Base-by-base conservation (phyloP, 805 yeast genomes). In the Yarrowia bubula region DNA sequence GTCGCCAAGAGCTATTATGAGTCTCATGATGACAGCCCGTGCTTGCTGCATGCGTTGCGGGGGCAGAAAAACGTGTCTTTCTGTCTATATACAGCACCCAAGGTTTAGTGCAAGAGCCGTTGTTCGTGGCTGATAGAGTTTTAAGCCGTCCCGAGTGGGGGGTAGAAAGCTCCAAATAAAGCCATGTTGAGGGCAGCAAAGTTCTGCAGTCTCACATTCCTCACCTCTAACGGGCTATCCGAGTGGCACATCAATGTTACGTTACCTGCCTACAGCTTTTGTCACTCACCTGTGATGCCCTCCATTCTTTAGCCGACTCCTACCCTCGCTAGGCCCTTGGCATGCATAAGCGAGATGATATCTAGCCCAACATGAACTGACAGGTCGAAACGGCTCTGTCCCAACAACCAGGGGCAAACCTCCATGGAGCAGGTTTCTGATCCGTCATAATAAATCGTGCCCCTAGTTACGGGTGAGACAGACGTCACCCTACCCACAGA, bases 321-420 rank as follows among this genome's bases (percentile, higher is more conserved):
- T 46, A 10, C 14, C 13, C 14, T 31, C 37, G 22, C 33, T 47
- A 47, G 39, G 1, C 6, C 3, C 39, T 47, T 47, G 53, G 39
- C 53, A 33, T 47, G 53, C 53, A 47, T 47, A 47, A 47, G 53
- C 53, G 53, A 47, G 53, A 47, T 47, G 53, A 11, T 10, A 22
- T 22, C 28, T 22, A 22, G 28, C 28, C 28, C 28, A 22, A 22
- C 28, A 22, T 22, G 28, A 5, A 22, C 5, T 22, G 28, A 22
- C 28, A 22, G 28, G 28, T 22, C 28, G 3, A 22, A 22, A 22
- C 3, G 28, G 28, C 28, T 22, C 28, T 22, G 28, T 5, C 28
- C 28, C 28, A 22, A 22, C 28, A 22, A 3, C 28, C 28, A 22
- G 28, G 28, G 28, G 4, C 5, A 22, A 3, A 22, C 3, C 4